phyloP scores from a whole-genome alignment of 129 eudicot species.

The Flaveria trinervia region DNA sequence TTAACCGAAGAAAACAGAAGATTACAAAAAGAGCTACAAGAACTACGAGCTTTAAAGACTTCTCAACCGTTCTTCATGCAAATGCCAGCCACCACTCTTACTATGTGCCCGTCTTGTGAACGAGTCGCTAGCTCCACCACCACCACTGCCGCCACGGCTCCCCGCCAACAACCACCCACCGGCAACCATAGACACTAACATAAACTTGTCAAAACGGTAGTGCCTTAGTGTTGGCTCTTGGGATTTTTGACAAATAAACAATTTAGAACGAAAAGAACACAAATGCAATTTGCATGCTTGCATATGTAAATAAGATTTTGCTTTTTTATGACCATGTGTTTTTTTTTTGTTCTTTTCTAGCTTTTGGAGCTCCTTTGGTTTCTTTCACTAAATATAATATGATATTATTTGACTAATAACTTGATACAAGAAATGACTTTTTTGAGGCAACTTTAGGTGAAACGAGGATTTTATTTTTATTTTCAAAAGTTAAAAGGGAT shows the following conservation, averaged over 20 bases:
- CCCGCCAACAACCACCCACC: slow-evolving; percentile 26
- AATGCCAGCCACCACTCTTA: slow-evolving; percentile 92
- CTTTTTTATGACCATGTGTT: slow-evolving; percentile 36
- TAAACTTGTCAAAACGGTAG: slow-evolving; percentile 5
- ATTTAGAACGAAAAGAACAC: slow-evolving; percentile 5
- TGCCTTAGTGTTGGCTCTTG: slow-evolving; percentile 18
- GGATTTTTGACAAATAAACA: slow-evolving; percentile 41
- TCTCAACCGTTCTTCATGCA: slow-evolving; percentile 94
- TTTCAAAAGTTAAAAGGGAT: neutral
- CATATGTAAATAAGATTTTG: slow-evolving; percentile 39
- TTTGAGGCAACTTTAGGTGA: neutral
- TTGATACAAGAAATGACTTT: neutral
- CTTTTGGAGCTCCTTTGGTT: slow-evolving; percentile 26
- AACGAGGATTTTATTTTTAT: neutral
- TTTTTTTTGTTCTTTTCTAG: neutral
- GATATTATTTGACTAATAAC: slow-evolving; percentile 27
- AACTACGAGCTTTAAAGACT: slow-evolving; percentile 79
- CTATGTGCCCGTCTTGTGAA: slow-evolving; percentile 98
- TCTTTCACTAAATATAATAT: slow-evolving; percentile 25
- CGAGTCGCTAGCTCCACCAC: slow-evolving; percentile 66
- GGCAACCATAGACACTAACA: slow-evolving; percentile 27
- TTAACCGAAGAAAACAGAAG: slow-evolving; percentile 96
- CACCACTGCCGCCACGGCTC: slow-evolving; percentile 26
- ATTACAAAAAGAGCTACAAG: slow-evolving; percentile 93
- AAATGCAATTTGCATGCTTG: slow-evolving; percentile 35